Percentiles rank a stretch among this genome's conserved stretches.
These are phyloP conservation scores for Macrolepiota albuminosa DNA, from an alignment of 768 basidiomycete species.

Conservation along the genomic window DNA sequence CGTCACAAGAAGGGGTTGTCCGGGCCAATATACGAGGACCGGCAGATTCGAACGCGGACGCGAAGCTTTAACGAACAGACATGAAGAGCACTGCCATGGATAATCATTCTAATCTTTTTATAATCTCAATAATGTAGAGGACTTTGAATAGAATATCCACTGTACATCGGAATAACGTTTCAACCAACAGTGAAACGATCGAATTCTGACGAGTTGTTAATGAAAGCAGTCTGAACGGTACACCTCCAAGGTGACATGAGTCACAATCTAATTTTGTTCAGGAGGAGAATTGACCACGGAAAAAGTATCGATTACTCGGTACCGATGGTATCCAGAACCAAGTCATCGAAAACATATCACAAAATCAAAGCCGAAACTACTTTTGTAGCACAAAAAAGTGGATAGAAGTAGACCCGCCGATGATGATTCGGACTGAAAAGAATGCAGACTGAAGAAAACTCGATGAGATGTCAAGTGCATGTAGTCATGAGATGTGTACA, in stretches of 20 bases:
- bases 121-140: not conserved
- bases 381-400: conserved; percentile 5
- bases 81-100: not conserved
- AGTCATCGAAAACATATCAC: conserved; percentile 6
- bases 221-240: not conserved
- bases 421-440: not conserved
- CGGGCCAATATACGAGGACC: conserved; percentile 51
- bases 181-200: no score
- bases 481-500: conserved; percentile 10
- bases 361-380: conserved; percentile 5
- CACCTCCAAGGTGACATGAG: not conserved
- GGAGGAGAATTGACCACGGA: not conserved
- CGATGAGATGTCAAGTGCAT: conserved; percentile 1
- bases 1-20: conserved; percentile 77
- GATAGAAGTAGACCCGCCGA: conserved; percentile 4
- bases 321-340: conserved; percentile 4
- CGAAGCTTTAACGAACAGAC: conserved; percentile 32
- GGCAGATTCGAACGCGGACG: conserved; percentile 18
- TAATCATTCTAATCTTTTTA: not conserved
- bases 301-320: not conserved
- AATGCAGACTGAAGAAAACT: conserved; percentile 5
- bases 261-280: not conserved
- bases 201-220: not conserved
- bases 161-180: not conserved
- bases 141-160: not conserved